Base-by-base conservation (phyloP, 2,329 filamentous ascomycete genomes). In the Akanthomyces uredinophilus region DNA sequence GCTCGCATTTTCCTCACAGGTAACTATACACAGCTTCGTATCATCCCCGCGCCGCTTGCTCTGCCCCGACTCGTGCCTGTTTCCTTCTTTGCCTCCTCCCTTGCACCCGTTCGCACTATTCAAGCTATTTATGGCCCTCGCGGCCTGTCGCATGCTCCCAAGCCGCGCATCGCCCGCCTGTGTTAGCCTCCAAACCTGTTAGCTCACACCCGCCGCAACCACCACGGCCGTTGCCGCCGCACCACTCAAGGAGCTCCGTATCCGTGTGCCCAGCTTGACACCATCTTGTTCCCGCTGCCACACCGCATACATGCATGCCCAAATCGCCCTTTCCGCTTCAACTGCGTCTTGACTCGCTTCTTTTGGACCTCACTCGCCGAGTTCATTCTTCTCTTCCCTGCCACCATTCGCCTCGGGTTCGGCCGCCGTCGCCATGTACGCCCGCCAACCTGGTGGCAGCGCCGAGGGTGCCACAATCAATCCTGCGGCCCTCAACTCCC, bases 401-500 rank as follows among this genome's bases (percentile, higher is more conserved):
- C 66, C 64, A 64, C 60, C 68, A 54, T 52, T 61, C 64, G 49
- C 54, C 43, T 56, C 61, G 57, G 50, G 47, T 66, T 61, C 67
- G 64, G 64, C 51, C 50, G 55, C 56, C 61, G 50, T 62, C 68
- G 70, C 65, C 71, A 77, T 76, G 75, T 75, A 76, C 71, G 71
- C 73, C 65, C 71, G 69, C 64, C 73, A 69, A 77, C 83, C 87
- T 76, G 88, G 88, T 81, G 86, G 86, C 78, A 89, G 86, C 78
- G 89, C 90, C 84, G 89, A 91, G 75, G 89, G 89, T 81, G 90
- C 89, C 74, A 96, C 92, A 73, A 95, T 96, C 82, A 91, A 96
- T 82, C 92, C 92, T 75, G 91, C 91, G 72, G 90, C 89, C 67
- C 83, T 96, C 80, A 92, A 89, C 79, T 88, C 87, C 74, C 80